Evolutionary conservation across 1,284 basidiomycete genomes (phyloP).

Genomic region (Trametes pubescens): DNA sequence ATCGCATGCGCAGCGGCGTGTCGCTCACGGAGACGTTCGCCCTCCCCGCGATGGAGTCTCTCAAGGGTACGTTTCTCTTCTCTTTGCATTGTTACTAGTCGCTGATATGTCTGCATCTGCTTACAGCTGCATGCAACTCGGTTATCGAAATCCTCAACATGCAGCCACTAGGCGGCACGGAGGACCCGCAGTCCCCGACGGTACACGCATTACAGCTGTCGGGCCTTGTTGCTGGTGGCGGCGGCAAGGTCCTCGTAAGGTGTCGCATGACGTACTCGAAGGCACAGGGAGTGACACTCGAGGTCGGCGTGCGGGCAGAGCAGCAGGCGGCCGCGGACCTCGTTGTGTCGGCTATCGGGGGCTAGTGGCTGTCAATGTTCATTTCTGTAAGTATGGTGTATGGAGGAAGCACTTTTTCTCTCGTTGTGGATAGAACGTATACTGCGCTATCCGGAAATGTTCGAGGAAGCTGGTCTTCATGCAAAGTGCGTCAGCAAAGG

Average conservation of each 20-base stretch:
- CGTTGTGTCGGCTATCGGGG: conserved; percentile 90
- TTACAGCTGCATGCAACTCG: conserved; percentile 89
- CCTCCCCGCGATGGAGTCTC: conserved; percentile 90
- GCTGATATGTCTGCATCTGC: conserved; percentile 16
- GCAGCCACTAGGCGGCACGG: conserved; percentile 93
- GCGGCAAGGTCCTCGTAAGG: conserved; percentile 92
- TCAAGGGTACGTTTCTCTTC: conserved; percentile 75
- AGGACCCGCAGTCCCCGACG: conserved; percentile 80
- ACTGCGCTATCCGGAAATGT: too few species aligned
- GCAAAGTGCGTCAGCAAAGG: too few species aligned
- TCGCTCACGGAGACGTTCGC: conserved; percentile 94
- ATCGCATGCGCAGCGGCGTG: conserved; percentile 80
- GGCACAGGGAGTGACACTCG: conserved; percentile 94
- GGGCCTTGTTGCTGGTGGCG: conserved; percentile 88
- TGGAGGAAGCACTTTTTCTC: conserved; percentile 5
- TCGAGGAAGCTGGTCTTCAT: too few species aligned
- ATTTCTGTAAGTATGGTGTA: conserved; percentile 12
- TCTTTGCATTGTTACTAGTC: neutral
- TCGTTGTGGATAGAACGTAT: neutral
- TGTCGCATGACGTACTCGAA: conserved; percentile 95
- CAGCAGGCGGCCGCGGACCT: conserved; percentile 86
- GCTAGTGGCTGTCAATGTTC: conserved; percentile 36
- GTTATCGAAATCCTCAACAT: conserved; percentile 95
- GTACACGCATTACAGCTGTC: conserved; percentile 96
- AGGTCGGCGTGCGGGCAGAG: conserved; percentile 93